These are phyloP conservation scores for Fusarium xylarioides DNA, from an alignment of 2,329 filamentous ascomycete genomes.

Conservation along the genomic window DNA sequence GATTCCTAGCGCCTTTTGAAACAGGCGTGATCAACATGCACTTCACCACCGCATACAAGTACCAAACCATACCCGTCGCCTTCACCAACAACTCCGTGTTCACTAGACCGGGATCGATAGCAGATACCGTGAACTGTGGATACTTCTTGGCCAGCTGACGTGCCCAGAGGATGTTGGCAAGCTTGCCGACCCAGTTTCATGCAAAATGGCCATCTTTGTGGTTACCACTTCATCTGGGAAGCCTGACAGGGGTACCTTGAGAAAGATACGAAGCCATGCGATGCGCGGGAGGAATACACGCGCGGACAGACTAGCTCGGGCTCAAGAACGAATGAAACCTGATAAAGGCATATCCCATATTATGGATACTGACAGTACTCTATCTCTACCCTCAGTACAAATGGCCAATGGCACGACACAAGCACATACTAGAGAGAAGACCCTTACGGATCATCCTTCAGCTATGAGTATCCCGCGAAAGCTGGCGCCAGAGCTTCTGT, in stretches of 20 bases:
- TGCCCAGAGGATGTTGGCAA: background rate
- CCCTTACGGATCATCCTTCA: no score
- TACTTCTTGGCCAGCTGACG: background rate
- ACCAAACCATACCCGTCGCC: background rate
- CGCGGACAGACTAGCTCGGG: background rate
- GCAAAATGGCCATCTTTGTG: background rate
- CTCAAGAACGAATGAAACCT: rapidly evolving
- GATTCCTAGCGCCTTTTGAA: background rate
- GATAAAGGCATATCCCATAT: no score
- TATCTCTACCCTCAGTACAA: no score
- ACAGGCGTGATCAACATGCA: background rate
- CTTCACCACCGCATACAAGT: background rate
- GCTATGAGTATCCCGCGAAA: background rate
- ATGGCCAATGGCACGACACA: no score
- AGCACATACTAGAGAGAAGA: no score
- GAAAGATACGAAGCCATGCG: background rate
- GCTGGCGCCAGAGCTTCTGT: rapidly evolving
- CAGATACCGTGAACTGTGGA: background rate
- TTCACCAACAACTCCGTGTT: background rate
- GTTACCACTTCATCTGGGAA: background rate
- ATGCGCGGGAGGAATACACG: background rate
- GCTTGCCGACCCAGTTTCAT: background rate
- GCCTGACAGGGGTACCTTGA: background rate
- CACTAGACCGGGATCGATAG: background rate
- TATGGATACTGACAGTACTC: no score